Evolutionary conservation across 73 alveolate genomes (phyloP).

Genomic region (Breviolum minutum): DNA sequence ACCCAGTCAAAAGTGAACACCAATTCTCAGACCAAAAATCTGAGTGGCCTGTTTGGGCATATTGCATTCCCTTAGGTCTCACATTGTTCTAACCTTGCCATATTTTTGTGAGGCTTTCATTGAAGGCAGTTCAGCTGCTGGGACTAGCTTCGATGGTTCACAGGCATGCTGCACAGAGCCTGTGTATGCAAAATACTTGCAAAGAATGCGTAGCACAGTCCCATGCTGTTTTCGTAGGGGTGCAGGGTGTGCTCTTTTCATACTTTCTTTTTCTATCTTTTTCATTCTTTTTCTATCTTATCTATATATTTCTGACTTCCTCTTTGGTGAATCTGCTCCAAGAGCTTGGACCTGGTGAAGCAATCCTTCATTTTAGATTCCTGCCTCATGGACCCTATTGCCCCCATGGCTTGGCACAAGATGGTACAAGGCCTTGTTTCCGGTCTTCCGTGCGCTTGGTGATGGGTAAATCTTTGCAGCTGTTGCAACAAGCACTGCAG

Average conservation of each 20-base stretch:
- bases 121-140: slow-evolving; percentile 18
- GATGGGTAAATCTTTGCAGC: slow-evolving; percentile 11
- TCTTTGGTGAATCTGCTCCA: background rate
- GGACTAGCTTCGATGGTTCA: slow-evolving; percentile 43
- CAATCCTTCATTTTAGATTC: background rate
- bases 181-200: background rate
- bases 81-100: background rate
- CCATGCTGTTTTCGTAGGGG: background rate
- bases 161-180: background rate
- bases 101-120: background rate
- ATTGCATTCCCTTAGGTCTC: background rate
- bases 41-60: background rate
- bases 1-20: background rate
- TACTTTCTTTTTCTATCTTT: too few species aligned
- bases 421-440: slow-evolving; percentile 40
- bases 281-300: too few species aligned
- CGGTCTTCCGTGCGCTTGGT: slow-evolving; percentile 39
- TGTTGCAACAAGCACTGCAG: slow-evolving; percentile 62
- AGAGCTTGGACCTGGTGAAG: background rate
- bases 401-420: background rate
- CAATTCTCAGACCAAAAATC: background rate
- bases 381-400: background rate
- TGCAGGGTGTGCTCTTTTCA: too few species aligned
- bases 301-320: too few species aligned
- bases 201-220: background rate